Base-by-base conservation (phyloP, 2,329 filamentous ascomycete species). In the Diaporthe batatas region DNA sequence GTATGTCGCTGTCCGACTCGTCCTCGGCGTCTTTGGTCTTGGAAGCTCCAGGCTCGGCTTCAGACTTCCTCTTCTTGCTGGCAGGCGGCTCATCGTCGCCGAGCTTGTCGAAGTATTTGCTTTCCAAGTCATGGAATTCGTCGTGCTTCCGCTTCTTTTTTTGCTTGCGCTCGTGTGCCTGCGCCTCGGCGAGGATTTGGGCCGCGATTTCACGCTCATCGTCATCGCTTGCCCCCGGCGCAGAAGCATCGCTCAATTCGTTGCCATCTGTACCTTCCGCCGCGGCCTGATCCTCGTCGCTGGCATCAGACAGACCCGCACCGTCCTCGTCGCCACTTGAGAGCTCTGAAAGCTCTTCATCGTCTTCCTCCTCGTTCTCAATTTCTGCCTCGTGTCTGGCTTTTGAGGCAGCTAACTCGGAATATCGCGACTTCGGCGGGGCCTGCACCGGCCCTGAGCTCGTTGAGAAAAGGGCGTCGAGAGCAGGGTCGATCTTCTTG, bases 51-150 rank as follows among this genome's bases (percentile, higher is more conserved):
- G 85, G 84, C 79, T 91, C 80, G 76, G 89, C 39, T 8, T 62
- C 80, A 16, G 70, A 18, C 75, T 88, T 91, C 68, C 85, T 86
- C 57, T 87, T 87, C 78, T 92, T 91, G 74, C 54, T 74, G 49
- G 84, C 86, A 68, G 84, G 79, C 71, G 87, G 85, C 80, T 88
- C 84, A 79, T 90, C 86, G 77, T 90, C 87, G 78, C 86, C 88
- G 39, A 95, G 81, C 75, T 91, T 91, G 71, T 88, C 84, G 83
- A 96, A 84, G 77, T 95, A 95, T 67, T 88, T 89, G 72, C 86
- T 88, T 79, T 95, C 93, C 2, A 95, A 82, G 71, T 93, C 90
- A 32, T 94, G 91, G 72, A 92, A 88, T 14, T 92, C 89, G 42
- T 92, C 88, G 71, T 86, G 79, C 68, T 84, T 91, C 72, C 92